Evolutionary conservation across 73 alveolate genomes (phyloP).

Genomic region (Paramecium biaurelia): DNA sequence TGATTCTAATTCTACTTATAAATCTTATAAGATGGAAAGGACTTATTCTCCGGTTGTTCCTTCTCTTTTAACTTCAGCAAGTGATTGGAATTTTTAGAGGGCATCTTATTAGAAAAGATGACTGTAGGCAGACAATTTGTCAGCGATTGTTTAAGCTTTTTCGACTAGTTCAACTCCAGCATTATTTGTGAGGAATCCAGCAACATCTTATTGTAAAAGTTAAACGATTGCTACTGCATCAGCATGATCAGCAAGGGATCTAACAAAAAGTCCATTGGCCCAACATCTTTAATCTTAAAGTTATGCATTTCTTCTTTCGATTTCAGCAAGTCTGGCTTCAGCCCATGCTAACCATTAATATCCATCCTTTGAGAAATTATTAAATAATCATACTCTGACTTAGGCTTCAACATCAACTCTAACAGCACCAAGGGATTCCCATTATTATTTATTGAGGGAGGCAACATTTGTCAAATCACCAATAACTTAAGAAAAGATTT

Average conservation of each 20-base stretch:
- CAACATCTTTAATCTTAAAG: constrained; percentile 45
- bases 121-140: constrained; percentile 32
- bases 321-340: constrained; percentile 54
- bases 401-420: constrained; percentile 49
- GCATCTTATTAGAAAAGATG: constrained; percentile 58
- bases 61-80: constrained; percentile 39
- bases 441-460: constrained; percentile 14
- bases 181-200: constrained; percentile 38
- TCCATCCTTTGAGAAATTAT: neutral
- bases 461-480: constrained; percentile 57
- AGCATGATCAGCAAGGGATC: constrained; percentile 51
- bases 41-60: constrained; percentile 59
- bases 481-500: constrained; percentile 21
- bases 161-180: constrained; percentile 44
- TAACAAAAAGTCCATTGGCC: constrained; percentile 42
- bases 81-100: constrained; percentile 30
- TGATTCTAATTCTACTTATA: constrained; percentile 28
- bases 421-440: constrained; percentile 37
- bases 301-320: constrained; percentile 10
- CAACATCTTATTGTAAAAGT: constrained; percentile 16
- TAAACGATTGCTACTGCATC: constrained; percentile 27
- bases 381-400: neutral
- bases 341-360: constrained; percentile 42
- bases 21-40: constrained; percentile 18
- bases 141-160: constrained; percentile 24